Evolutionary conservation across 2,329 filamentous ascomycete species (phyloP).

Genomic region (Cladophialophora immunda): DNA sequence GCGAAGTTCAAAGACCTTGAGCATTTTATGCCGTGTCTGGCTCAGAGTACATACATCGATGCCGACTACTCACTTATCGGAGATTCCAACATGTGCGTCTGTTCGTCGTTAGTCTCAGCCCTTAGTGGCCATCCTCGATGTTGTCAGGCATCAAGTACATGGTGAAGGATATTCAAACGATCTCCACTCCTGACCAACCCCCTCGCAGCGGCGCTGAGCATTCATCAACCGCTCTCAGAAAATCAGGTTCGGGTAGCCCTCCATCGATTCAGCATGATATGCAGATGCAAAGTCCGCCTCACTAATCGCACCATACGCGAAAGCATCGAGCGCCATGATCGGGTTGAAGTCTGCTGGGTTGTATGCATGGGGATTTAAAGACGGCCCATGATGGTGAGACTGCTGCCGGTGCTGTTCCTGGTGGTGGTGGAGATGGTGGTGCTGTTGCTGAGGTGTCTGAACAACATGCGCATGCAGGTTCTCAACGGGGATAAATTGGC

Average conservation of each 20-base stretch:
- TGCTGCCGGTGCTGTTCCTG: conserved; percentile 4
- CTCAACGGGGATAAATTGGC: conserved; percentile 10
- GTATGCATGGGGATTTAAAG: conserved; percentile 25
- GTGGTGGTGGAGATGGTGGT: background rate
- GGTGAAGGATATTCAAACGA: background rate
- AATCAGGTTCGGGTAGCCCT: conserved; percentile 27
- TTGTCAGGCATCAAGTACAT: background rate
- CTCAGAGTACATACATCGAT: background rate
- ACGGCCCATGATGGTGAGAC: background rate
- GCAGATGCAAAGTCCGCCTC: conserved; percentile 33
- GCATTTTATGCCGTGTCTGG: background rate
- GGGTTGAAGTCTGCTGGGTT: conserved; percentile 28
- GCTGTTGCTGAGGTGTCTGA: conserved; percentile 6
- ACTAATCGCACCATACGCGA: conserved; percentile 31
- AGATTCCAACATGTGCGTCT: too few species aligned
- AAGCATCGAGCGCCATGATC: conserved; percentile 32
- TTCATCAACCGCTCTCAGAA: conserved; percentile 21
- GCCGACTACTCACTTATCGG: too few species aligned
- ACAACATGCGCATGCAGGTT: conserved; percentile 11
- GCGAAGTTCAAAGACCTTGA: too few species aligned
- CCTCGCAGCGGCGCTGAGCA: background rate
- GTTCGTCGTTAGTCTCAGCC: too few species aligned
- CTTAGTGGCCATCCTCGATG: background rate
- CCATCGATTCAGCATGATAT: conserved; percentile 27
- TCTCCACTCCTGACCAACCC: background rate